Conservation (phyloP, 108 stramenopile genomes). For the Epithemia pelagica region DNA sequence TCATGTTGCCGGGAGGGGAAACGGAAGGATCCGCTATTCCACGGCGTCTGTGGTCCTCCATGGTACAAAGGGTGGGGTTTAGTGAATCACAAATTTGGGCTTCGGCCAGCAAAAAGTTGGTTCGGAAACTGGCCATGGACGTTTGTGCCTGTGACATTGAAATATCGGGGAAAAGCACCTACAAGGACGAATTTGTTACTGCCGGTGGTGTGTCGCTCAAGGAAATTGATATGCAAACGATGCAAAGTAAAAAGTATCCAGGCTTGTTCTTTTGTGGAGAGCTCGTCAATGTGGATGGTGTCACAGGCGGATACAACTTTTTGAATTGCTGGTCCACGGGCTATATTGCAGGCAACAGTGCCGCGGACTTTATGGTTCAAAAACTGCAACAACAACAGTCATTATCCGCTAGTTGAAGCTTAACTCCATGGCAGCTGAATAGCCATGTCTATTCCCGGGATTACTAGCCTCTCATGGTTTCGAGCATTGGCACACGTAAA, state of each 20-base stretch:
- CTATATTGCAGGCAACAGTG: slow-evolving; percentile 58
- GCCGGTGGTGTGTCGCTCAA: slow-evolving; percentile 79
- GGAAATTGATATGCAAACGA: slow-evolving; percentile 71
- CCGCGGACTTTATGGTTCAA: slow-evolving; percentile 15
- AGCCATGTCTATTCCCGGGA: no score
- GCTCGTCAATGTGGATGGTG: slow-evolving; percentile 83
- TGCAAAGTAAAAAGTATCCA: slow-evolving; percentile 62
- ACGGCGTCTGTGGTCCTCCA: slow-evolving; percentile 64
- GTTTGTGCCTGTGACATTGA: slow-evolving; percentile 47
- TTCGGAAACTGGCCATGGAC: slow-evolving; percentile 45
- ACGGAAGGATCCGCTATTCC: slow-evolving; percentile 38
- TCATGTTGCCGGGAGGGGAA: slow-evolving; percentile 10
- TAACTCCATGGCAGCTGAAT: no score
- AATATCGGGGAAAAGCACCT: slow-evolving; percentile 70
- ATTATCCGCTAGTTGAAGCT: not conserved
- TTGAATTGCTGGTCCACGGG: slow-evolving; percentile 87
- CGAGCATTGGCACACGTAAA: no score
- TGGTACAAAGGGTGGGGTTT: slow-evolving; percentile 50
- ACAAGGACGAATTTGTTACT: slow-evolving; percentile 95
- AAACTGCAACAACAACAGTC: not conserved
- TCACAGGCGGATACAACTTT: slow-evolving; percentile 85
- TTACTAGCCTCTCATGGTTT: no score
- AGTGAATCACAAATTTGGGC: slow-evolving; percentile 44
- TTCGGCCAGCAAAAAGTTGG: slow-evolving; percentile 53
- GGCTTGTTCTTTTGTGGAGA: slow-evolving; percentile 84